Base-by-base conservation (phyloP, 345 rosid species). In the Eucalyptus globulus region DNA sequence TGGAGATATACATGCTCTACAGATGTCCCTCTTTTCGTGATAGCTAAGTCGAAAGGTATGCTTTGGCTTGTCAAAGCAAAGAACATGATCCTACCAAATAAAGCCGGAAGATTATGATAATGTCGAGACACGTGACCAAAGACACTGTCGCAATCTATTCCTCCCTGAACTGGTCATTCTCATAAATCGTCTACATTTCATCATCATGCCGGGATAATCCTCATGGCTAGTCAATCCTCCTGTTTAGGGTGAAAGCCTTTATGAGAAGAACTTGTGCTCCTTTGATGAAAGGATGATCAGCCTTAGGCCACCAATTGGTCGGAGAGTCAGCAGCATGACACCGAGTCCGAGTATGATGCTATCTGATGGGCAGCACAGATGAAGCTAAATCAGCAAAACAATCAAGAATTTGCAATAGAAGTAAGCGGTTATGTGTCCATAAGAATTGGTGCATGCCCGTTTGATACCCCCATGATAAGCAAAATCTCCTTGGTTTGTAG, bases 241-340 rank as follows among this genome's bases (percentile, higher is more conserved):
- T 69, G 24, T 69, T 67, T 31, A 31, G 43, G 80, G 40, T 10
- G 43, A 67, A 88, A n/a, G 15, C 27, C 29, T 26, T 50, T 43
- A 43, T 43, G 43, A 44, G 92, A 95, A 94, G 92, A 95, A 94
- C 60, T 90, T 44, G 89, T 95, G 94, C 53, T 29, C 69, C 37
- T 91, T 94, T 80, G 98, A 93, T 9, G 94, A 85, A 49, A 94
- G 5, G 87, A 96, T 94, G 91, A 96, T 93, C 31, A 89, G 89
- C 88, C 99, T 92, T n/a, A 94, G 92, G 21, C 94, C 97, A 81
- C 97, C 98, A 80, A 93, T 96, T 65, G 99, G 98, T 87, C 95
- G 89, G 83, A 93, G 56, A 45, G 94, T 49, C 89, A 93, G 93
- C 92, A 94, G 86, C 47, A 90, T 10, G 50, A 92, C 49, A 7